phyloP scores from a whole-genome alignment of 768 basidiomycete genomes.

The Gymnopilus junonius region DNA sequence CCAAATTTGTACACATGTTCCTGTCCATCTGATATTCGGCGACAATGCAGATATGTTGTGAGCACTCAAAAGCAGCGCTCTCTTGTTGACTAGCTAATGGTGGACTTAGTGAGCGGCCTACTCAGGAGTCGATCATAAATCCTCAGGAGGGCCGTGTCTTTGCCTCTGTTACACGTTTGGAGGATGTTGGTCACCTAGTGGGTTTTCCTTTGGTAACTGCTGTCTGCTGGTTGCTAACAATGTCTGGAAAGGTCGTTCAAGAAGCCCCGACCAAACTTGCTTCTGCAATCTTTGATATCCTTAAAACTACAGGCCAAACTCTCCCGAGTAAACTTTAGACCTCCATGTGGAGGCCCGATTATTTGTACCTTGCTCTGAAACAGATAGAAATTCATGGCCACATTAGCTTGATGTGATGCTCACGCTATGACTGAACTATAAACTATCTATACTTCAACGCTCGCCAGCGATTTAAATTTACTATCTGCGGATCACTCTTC shows the following conservation, averaged over 20 bases:
- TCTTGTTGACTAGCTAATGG: background rate
- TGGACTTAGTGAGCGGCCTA: slow-evolving; percentile 24
- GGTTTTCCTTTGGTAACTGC: background rate
- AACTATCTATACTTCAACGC: background rate
- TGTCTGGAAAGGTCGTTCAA: slow-evolving; percentile 26
- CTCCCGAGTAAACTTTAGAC: slow-evolving; percentile 16
- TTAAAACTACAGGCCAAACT: background rate
- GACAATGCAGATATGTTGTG: slow-evolving; percentile 36
- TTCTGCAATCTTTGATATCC: slow-evolving; percentile 23
- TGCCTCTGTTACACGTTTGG: slow-evolving; percentile 29
- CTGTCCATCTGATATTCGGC: slow-evolving; percentile 35
- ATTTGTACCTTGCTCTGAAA: slow-evolving; percentile 5
- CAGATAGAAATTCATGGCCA: background rate
- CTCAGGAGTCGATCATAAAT: slow-evolving; percentile 30
- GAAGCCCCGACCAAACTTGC: slow-evolving; percentile 32
- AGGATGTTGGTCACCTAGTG: slow-evolving; percentile 37
- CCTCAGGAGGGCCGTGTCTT: slow-evolving; percentile 29
- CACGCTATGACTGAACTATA: slow-evolving; percentile 1
- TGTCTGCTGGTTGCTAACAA: background rate
- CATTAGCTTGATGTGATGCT: background rate
- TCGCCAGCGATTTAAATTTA: background rate
- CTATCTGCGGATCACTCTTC: background rate
- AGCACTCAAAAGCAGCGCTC: slow-evolving; percentile 8
- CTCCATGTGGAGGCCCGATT: background rate
- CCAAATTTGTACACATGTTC: slow-evolving; percentile 29